phyloP scores from a whole-genome alignment of 1,284 basidiomycete genomes.

The Pyrrhoderma lamaoense region DNA sequence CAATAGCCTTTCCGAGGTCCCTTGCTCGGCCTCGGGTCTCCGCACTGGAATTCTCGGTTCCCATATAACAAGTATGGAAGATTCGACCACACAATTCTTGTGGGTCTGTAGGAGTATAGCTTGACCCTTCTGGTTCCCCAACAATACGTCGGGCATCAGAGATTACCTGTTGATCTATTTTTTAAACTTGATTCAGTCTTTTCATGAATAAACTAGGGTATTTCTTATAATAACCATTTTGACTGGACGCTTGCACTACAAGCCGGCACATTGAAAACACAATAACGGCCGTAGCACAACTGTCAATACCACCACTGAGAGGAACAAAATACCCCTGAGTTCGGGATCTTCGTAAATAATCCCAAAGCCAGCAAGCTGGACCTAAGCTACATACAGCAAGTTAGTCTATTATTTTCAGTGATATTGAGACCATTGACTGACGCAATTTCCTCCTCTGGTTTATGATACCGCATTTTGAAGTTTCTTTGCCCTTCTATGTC shows the following conservation, averaged over 20 bases:
- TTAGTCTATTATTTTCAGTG: not conserved
- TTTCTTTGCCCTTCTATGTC: constrained; percentile 38
- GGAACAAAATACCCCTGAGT: constrained; percentile 96
- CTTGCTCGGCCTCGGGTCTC: constrained; percentile 88
- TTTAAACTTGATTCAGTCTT: not conserved
- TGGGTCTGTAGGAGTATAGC: constrained; percentile 80
- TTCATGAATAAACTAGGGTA: not conserved
- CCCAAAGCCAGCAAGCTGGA: constrained; percentile 99
- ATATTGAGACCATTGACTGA: constrained; percentile 36
- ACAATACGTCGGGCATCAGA: constrained; percentile 84
- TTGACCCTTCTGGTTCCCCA: constrained; percentile 74
- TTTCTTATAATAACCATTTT: constrained; percentile 53
- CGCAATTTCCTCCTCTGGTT: constrained; percentile 96
- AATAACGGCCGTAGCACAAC: constrained; percentile 93
- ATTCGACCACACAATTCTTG: constrained; percentile 81
- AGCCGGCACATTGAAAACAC: constrained; percentile 95
- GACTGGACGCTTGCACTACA: constrained; percentile 67
- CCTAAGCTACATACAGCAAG: constrained; percentile 68
- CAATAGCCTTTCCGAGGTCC: constrained; percentile 81
- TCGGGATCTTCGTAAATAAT: constrained; percentile 90
- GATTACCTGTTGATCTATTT: constrained; percentile 78
- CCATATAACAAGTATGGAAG: constrained; percentile 99
- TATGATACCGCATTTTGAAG: constrained; percentile 70
- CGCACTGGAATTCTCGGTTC: constrained; percentile 87
- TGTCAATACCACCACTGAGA: constrained; percentile 96